phyloP scores from a whole-genome alignment of 768 basidiomycete genomes.

The Suillus plorans region DNA sequence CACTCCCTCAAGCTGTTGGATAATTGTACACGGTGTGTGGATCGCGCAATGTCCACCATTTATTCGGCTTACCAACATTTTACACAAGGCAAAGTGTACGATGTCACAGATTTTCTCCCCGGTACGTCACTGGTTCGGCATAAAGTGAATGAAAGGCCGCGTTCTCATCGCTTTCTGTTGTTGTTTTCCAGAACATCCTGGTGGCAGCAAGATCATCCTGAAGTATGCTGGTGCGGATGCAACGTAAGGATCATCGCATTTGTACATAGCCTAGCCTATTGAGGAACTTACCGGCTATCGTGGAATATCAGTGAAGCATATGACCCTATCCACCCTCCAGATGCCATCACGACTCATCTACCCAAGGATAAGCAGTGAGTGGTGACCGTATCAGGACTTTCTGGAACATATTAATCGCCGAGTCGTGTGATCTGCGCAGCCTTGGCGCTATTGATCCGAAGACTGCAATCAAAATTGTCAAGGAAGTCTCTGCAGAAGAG shows the following conservation, averaged over 20 bases:
- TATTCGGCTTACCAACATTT: slow-evolving; percentile 1
- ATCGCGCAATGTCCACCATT: slow-evolving; percentile 1
- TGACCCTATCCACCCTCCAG: slow-evolving; percentile 87
- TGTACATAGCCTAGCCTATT: neutral
- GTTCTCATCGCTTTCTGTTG: neutral
- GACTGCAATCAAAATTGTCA: slow-evolving; percentile 63
- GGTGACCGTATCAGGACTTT: neutral
- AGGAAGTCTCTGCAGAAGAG: slow-evolving; percentile 68
- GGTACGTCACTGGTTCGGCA: slow-evolving; percentile 39
- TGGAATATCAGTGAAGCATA: slow-evolving; percentile 59
- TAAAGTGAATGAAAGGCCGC: neutral
- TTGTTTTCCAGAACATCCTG: slow-evolving; percentile 60
- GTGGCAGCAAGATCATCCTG: slow-evolving; percentile 81
- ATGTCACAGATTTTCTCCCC: slow-evolving; percentile 76
- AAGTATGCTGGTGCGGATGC: slow-evolving; percentile 91
- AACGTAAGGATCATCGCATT: slow-evolving; percentile 49
- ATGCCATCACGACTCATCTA: slow-evolving; percentile 73
- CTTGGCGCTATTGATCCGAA: slow-evolving; percentile 71
- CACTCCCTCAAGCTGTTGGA: slow-evolving; percentile 69
- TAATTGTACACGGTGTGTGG: slow-evolving; percentile 74
- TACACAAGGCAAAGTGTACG: slow-evolving; percentile 66
- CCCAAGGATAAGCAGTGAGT: slow-evolving; percentile 83
- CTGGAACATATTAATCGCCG: neutral
- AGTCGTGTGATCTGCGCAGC: slow-evolving; percentile 28
- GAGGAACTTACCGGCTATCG: slow-evolving; percentile 2